phyloP scores from a whole-genome alignment of 2,329 filamentous ascomycete genomes.

The Penicillium sp. region DNA sequence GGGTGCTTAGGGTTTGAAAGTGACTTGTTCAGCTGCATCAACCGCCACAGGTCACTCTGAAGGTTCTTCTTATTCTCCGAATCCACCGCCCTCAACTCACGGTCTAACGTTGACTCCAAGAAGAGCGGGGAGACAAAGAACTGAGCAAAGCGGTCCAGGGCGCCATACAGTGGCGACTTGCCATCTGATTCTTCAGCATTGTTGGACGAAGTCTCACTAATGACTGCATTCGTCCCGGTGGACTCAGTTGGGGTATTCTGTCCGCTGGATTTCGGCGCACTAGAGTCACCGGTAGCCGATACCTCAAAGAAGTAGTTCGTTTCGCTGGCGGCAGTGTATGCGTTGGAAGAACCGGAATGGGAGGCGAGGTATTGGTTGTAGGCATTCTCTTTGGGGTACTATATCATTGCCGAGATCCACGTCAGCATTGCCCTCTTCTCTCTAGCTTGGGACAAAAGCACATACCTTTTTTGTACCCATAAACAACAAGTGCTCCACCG shows the following conservation, averaged over 20 bases:
- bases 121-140: constrained; percentile 91
- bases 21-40: constrained; percentile 82
- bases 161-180: constrained; percentile 67
- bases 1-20: constrained; percentile 84
- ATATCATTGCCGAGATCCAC: constrained; percentile 5
- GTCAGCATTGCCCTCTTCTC: constrained; percentile 10
- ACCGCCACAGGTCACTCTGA: constrained; percentile 81
- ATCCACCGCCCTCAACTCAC: constrained; percentile 83
- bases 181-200: constrained; percentile 21
- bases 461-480: constrained; percentile 93
- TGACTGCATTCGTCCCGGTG: constrained; percentile 1
- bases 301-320: constrained; percentile 99
- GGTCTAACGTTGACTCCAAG: constrained; percentile 74
- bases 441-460: background rate
- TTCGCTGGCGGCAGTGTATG: constrained; percentile 86
- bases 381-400: constrained; percentile 90
- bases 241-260: constrained; percentile 26
- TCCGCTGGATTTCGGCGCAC: constrained; percentile 28
- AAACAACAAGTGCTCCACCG: constrained; percentile 92
- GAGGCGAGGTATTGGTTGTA: constrained; percentile 90
- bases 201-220: constrained; percentile 15
- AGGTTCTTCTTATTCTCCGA: constrained; percentile 98
- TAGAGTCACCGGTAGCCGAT: constrained; percentile 63
- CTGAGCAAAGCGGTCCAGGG: constrained; percentile 84
- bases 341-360: constrained; percentile 89